Percentiles rank a stretch among this genome's conserved stretches.
Conservation (phyloP, 1,284 basidiomycete genomes). For the Ustilago hordei region DNA sequence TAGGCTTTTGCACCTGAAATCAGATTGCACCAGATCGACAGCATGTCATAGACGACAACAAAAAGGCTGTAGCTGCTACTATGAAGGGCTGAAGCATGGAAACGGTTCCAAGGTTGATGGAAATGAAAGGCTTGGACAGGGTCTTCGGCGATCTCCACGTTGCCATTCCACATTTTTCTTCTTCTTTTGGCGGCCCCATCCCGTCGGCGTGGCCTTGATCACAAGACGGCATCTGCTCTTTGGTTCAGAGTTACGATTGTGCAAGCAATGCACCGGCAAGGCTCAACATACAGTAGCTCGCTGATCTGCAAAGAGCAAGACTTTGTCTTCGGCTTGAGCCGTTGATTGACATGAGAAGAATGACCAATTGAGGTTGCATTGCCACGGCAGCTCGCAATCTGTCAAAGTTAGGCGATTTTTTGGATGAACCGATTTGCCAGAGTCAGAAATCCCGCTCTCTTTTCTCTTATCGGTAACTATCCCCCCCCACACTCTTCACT, state of each 20-base stretch:
- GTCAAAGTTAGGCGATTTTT: background rate
- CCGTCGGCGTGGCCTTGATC: background rate
- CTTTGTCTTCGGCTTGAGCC: conserved; percentile 1
- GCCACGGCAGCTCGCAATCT: background rate
- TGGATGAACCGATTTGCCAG: background rate
- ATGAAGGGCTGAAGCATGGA: background rate
- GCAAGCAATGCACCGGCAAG: background rate
- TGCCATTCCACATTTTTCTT: background rate
- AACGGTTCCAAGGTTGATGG: conserved; percentile 1
- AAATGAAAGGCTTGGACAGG: conserved; percentile 1
- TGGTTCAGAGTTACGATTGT: background rate
- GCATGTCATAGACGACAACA: too few relatives aligned
- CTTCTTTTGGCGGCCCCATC: conserved; percentile 4
- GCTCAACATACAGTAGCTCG: background rate
- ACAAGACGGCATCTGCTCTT: conserved; percentile 9
- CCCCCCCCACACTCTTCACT: background rate
- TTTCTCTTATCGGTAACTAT: conserved; percentile 6
- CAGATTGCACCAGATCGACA: too few relatives aligned
- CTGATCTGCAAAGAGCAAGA: background rate
- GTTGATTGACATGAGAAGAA: background rate
- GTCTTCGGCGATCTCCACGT: conserved; percentile 43
- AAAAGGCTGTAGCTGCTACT: background rate
- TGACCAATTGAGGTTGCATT: background rate
- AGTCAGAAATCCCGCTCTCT: conserved; percentile 1
- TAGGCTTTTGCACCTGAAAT: too few relatives aligned